Evolutionary conservation across 345 rosid genomes (phyloP).

Genomic region (Fremontodendron californicum): DNA sequence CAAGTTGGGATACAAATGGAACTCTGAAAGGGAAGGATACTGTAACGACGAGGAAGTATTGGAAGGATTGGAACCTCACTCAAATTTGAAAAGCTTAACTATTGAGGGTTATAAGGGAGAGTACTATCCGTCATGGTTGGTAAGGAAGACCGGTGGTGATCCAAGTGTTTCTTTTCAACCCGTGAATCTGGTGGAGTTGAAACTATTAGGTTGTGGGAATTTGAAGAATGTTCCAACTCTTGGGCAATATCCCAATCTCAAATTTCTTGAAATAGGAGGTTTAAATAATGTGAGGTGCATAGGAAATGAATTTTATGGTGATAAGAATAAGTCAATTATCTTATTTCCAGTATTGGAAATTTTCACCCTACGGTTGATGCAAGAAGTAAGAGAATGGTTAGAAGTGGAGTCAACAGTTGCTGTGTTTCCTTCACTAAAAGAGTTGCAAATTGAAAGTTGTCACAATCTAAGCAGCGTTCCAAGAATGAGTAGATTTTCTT

Average conservation of each 20-base stretch:
- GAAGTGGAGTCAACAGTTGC: not conserved
- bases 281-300: not conserved
- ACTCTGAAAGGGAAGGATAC: not conserved
- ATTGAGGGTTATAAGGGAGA: slow-evolving; percentile 9
- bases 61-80: slow-evolving; percentile 15
- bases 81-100: slow-evolving; percentile 9
- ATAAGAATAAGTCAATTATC: not conserved
- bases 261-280: not conserved
- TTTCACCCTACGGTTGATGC: not conserved
- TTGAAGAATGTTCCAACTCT: not conserved
- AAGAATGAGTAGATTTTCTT: not conserved
- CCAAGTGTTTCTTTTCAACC: not conserved
- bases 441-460: not conserved
- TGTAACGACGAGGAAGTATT: slow-evolving; percentile 6
- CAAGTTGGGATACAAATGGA: not conserved
- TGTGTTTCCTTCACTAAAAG: not conserved
- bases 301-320: not conserved
- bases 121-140: slow-evolving; percentile 1
- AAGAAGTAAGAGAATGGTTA: not conserved
- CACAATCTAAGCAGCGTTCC: not conserved
- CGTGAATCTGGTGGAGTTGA: not conserved
- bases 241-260: not conserved
- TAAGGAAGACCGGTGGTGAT: too few species aligned
- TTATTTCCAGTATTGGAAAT: not conserved
- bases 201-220: not conserved